These are phyloP conservation scores for Coemansia sp. DNA, from an alignment of 371 early-diverging fungal genomes.

Conservation along the genomic window DNA sequence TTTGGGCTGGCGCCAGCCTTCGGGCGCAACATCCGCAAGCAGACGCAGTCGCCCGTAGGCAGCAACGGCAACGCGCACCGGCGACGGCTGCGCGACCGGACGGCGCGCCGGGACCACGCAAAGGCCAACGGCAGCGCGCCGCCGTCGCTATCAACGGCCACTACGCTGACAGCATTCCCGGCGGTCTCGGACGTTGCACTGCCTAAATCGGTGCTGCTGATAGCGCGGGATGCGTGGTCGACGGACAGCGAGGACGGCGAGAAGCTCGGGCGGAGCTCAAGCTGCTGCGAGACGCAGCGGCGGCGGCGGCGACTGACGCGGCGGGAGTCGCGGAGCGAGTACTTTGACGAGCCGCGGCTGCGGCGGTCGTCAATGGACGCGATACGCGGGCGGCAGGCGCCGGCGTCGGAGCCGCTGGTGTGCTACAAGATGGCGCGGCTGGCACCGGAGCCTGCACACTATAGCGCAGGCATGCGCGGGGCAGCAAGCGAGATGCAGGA, in stretches of 20 bases:
- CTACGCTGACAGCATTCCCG: background rate
- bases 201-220: background rate
- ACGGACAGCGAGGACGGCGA: background rate
- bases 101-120: background rate
- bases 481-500: background rate
- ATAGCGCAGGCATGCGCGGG: conserved; percentile 1
- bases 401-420: conserved; percentile 4
- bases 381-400: background rate
- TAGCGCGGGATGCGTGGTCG: background rate
- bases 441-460: background rate
- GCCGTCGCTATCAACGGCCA: conserved; percentile 1
- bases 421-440: conserved; percentile 11
- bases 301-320: no score
- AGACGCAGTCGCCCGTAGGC: background rate
- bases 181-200: background rate
- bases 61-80: background rate
- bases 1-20: conserved; percentile 10
- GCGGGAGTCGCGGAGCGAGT: conserved; percentile 5
- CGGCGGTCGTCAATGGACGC: conserved; percentile 10
- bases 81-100: background rate
- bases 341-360: background rate
- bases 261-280: conserved; percentile 1
- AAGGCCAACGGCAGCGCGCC: conserved; percentile 1
- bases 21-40: conserved; percentile 9
- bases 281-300: conserved; percentile 1